phyloP scores from a whole-genome alignment of 2,329 filamentous ascomycete genomes.

The Aspergillus sp. region DNA sequence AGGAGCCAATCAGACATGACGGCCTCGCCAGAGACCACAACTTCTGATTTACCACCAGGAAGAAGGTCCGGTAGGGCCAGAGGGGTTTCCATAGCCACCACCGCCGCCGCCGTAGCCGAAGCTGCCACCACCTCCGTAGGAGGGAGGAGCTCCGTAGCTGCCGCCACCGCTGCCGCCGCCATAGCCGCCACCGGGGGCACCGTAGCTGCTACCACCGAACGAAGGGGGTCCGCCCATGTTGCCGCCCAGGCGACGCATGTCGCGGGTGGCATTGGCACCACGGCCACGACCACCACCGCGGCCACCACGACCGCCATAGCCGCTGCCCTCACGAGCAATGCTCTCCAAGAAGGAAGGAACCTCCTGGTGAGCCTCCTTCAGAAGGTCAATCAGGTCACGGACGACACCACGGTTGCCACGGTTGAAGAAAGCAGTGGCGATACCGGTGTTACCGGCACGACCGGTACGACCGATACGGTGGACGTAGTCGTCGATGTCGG shows the following conservation, averaged over 20 bases:
- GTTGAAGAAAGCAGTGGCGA: conserved; percentile 99
- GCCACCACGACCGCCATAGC: conserved; percentile 72
- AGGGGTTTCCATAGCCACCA: conserved; percentile 36
- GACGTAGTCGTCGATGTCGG: conserved; percentile 97
- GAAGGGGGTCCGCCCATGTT: conserved; percentile 40
- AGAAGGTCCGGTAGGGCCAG: conserved; percentile 49
- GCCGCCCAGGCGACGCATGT: conserved; percentile 74
- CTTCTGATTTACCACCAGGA: conserved; percentile 51
- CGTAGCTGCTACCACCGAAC: conserved; percentile 35
- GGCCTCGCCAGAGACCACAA: conserved; percentile 43
- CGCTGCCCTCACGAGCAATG: conserved; percentile 89
- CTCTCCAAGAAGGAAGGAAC: conserved; percentile 92
- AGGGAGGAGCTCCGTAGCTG: conserved; percentile 21
- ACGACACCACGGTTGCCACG: conserved; percentile 98
- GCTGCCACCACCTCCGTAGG: conserved; percentile 35
- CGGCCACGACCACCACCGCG: conserved; percentile 73
- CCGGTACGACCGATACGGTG: conserved; percentile 99
- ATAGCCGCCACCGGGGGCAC: conserved; percentile 30
- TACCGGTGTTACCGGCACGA: conserved; percentile 98
- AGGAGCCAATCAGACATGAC: conserved; percentile 39
- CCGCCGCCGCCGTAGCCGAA: conserved; percentile 32
- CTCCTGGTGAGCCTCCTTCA: conserved; percentile 99
- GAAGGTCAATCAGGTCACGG: conserved; percentile 90
- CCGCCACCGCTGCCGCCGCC: conserved; percentile 32
- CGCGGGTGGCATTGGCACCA: conserved; percentile 67